A percentile compares a stretch with the other conserved stretches of the same genome.
These are phyloP conservation scores for Claviceps quebecensis DNA, from an alignment of 2,329 filamentous ascomycete genomes.

Conservation along the genomic window DNA sequence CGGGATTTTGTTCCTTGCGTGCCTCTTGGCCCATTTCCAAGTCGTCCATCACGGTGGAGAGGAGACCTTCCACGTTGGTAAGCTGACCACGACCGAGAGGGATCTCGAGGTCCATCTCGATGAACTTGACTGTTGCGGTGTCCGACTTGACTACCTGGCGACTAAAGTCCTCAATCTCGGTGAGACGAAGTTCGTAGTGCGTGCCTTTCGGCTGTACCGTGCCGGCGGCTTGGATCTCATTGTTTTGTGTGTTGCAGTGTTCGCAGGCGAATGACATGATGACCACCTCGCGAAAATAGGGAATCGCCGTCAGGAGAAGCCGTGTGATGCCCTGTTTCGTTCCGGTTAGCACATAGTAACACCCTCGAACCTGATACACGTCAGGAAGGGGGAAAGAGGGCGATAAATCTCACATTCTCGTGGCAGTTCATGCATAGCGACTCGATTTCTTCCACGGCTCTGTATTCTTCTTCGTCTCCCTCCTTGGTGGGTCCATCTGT, in stretches of 20 bases:
- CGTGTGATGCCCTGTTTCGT: constrained; percentile 60
- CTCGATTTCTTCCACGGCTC: constrained; percentile 54
- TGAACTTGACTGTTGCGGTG: constrained; percentile 69
- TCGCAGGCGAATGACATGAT: constrained; percentile 94
- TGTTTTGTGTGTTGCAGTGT: constrained; percentile 79
- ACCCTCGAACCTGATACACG: background rate
- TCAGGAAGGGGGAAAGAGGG: background rate
- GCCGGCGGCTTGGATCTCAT: constrained; percentile 85
- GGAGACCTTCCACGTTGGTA: constrained; percentile 82
- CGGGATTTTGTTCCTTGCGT: constrained; percentile 63
- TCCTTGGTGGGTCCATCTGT: constrained; percentile 20
- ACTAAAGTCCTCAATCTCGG: constrained; percentile 58
- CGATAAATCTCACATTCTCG: constrained; percentile 46
- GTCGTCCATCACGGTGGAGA: constrained; percentile 66
- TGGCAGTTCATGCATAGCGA: constrained; percentile 80
- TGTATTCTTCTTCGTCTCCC: constrained; percentile 32
- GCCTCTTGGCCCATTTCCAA: constrained; percentile 70
- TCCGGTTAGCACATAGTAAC: background rate
- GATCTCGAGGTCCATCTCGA: constrained; percentile 87
- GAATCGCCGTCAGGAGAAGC: constrained; percentile 80
- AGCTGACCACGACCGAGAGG: constrained; percentile 82
- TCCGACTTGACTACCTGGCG: constrained; percentile 90
- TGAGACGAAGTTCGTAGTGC: constrained; percentile 71
- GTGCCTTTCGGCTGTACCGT: constrained; percentile 81
- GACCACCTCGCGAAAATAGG: constrained; percentile 94